Base-by-base conservation (phyloP, 2,329 filamentous ascomycete genomes). In the Malbranchea cinnamomea region DNA sequence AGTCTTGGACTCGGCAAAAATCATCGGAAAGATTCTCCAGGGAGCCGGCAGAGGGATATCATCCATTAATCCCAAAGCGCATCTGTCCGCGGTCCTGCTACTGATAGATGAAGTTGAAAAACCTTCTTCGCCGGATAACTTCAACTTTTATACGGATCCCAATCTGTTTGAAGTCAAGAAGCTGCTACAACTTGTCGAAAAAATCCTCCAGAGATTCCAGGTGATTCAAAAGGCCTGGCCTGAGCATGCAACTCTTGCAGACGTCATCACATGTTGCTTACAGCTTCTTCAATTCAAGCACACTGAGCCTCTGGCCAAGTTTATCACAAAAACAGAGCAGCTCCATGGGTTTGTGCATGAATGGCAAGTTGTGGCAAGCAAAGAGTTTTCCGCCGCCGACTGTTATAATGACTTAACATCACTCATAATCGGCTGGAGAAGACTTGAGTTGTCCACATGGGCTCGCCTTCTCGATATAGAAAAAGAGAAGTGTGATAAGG, bases 291-390 rank as follows among this genome's bases (percentile, higher is more conserved):
- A 76, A 32, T 71, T 93, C 43, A 65, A 71, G 13, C 75, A 94
- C 43, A 69, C 71, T 1, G 84, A 93, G 33, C 85, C 89, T 0
- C 63, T 98, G 4, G 84, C 84, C 1, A 85, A 79, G 45, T 74
- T 92, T 33, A 69, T 98, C 30, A 80, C 78, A 2, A 82, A 79
- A 47, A 67, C 89, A 3, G 91, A 99, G 53, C 83, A 87, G 39
- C 64, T 99, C 4, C 81, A 95, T 54, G 67, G 65, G 0, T 75
- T 78, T 40, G 71, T 98, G 28, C 77, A 94, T 39, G 84, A 95
- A 54, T 99, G 89, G 89, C 84, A 98, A 50, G 75, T 78, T 23
- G 85, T 93, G 54, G 85, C 87, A 3, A 92, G 82, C 58, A 73
- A 73, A 38, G 71, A 78, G 21, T 81, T 80, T 50, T 78, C 71